phyloP scores from a whole-genome alignment of 345 rosid genomes.

The Cardamine occulta region DNA sequence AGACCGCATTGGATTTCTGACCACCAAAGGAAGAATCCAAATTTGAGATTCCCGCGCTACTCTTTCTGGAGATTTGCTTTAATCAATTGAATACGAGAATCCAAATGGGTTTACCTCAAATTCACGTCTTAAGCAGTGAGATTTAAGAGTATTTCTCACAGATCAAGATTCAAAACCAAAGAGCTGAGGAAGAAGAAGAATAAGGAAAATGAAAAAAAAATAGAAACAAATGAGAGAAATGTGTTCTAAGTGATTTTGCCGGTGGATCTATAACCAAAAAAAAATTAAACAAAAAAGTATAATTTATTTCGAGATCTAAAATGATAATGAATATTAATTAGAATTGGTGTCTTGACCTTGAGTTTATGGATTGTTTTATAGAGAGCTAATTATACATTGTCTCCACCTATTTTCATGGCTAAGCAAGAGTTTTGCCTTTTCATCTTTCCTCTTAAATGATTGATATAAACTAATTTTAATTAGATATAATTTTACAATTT shows the following conservation, averaged over 20 bases:
- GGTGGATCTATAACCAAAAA: constrained; percentile 42
- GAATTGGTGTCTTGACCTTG: constrained; percentile 43
- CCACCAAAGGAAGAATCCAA: constrained; percentile 30
- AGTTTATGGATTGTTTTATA: constrained; percentile 42
- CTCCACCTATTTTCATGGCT: constrained; percentile 42
- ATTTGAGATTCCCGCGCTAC: constrained; percentile 40
- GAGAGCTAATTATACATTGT: constrained; percentile 44
- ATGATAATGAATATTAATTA: constrained; percentile 29
- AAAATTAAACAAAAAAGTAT: not conserved
- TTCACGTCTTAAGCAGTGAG: constrained; percentile 26
- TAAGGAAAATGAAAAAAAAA: not conserved
- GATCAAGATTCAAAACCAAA: constrained; percentile 36
- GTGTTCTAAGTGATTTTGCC: constrained; percentile 42
- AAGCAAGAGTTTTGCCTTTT: constrained; percentile 43
- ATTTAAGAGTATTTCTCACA: constrained; percentile 12
- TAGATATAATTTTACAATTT: not conserved
- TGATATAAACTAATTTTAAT: constrained; percentile 18
- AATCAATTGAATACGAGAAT: constrained; percentile 29
- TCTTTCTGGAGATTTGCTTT: constrained; percentile 30
- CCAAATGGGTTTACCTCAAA: constrained; percentile 28
- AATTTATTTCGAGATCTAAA: constrained; percentile 38
- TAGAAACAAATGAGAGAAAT: constrained; percentile 31
- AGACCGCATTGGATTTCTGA: constrained; percentile 70
- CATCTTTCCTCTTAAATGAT: constrained; percentile 31
- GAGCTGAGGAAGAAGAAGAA: constrained; percentile 33